Base-by-base conservation (phyloP, 2,329 filamentous ascomycete genomes). In the Coleophoma eucalyptorum region DNA sequence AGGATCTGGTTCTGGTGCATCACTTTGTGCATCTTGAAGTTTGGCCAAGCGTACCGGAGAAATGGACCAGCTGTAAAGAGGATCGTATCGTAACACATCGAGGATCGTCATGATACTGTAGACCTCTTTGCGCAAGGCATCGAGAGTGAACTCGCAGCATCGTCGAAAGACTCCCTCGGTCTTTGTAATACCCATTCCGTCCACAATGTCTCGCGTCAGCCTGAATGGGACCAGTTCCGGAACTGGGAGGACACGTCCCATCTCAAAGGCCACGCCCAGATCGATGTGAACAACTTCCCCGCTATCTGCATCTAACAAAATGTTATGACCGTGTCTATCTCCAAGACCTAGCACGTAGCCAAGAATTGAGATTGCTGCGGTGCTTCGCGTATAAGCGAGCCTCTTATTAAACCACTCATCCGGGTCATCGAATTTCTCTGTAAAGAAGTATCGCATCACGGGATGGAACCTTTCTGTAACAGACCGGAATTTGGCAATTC, bases 101-200 rank as follows among this genome's bases (percentile, higher is more conserved):
- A 99, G 82, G 48, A 99, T 91, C 0, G 94, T 97, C 92, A 97
- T 97, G 72, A 99, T 99, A 42, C 88, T 92, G 66, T 96, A 95
- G 12, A 89, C 89, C 67, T 99, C 94, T 62, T 96, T 89, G n/a
- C 94, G 86, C 34, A 99, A 75, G 2, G 95, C 92, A 55, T 97
- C 91, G 32, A 99, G 81, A 0, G 92, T 97, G 67, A 97, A 97
- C 67, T 99, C 95, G 68, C 94, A 99, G 70, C 93, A 97, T n/a
- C 95, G 84, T 7, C 94, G 83, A 73, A 97, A 99, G 0, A 97
- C 91, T 3, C 94, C 94, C 68, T 99, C 95, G 0, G 92, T 96
- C 62, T 89, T 90, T 3, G 90, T 95, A 58, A 96, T 87, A 26
- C 94, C 94, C 89, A 99, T 97, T 21, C 90, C 95, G 65, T 99